These are phyloP conservation scores for Berberis vulgaris DNA, from an alignment of 164 flowering plant species.

Conservation along the genomic window DNA sequence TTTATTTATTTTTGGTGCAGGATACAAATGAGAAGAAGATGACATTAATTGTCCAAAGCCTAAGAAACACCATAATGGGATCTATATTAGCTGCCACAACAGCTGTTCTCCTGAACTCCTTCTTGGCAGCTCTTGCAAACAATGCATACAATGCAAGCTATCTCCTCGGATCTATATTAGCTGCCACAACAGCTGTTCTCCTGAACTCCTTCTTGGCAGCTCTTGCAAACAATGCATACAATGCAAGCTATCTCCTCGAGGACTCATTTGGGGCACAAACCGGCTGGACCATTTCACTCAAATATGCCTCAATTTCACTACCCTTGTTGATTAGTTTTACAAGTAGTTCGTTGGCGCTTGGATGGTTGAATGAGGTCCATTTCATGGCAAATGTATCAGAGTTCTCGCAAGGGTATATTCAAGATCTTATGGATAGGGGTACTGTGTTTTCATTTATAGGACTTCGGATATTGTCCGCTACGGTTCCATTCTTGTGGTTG, in stretches of 20 bases:
- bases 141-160: slow-evolving; percentile 41
- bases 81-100: slow-evolving; percentile 41
- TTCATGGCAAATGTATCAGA: slow-evolving; percentile 34
- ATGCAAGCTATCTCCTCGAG: slow-evolving; percentile 29
- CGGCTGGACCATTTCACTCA: slow-evolving; percentile 22
- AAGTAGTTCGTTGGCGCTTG: slow-evolving; percentile 57
- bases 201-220: slow-evolving; percentile 46
- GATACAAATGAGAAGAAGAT: slow-evolving; percentile 47
- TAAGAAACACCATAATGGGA: slow-evolving; percentile 59
- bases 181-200: slow-evolving; percentile 39
- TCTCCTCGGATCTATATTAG: slow-evolving; percentile 31
- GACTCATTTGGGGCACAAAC: slow-evolving; percentile 33
- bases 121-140: slow-evolving; percentile 57
- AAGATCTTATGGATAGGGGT: slow-evolving; percentile 43
- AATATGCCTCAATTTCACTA: slow-evolving; percentile 40
- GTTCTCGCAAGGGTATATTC: slow-evolving; percentile 11
- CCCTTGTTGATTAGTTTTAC: slow-evolving; percentile 45
- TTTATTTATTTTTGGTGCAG: slow-evolving; percentile 21
- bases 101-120: slow-evolving; percentile 27
- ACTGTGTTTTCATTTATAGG: slow-evolving; percentile 42
- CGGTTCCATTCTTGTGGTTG: slow-evolving; percentile 59
- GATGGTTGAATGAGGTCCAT: slow-evolving; percentile 43
- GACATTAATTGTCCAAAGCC: slow-evolving; percentile 59
- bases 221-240: slow-evolving; percentile 48
- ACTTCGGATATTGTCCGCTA: slow-evolving; percentile 35